Percentiles rank a stretch among this genome's conserved stretches.
These are phyloP conservation scores for Russula virescens DNA, from an alignment of 768 basidiomycete genomes.

Conservation along the genomic window DNA sequence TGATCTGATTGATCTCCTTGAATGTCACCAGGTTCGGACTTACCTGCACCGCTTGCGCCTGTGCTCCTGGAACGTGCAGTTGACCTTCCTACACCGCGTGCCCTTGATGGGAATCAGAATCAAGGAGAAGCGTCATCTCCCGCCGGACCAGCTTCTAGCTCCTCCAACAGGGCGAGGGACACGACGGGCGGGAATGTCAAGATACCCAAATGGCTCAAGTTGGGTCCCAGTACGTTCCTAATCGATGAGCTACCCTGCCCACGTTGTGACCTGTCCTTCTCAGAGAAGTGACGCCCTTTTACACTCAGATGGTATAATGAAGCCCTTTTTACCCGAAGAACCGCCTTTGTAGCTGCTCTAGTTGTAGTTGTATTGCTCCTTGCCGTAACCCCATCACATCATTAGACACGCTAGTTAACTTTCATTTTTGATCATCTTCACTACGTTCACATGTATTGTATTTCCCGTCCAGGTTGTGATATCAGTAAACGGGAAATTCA, in stretches of 20 bases:
- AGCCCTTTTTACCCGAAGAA: not conserved
- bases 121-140: conserved; percentile 6
- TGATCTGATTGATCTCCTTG: not conserved
- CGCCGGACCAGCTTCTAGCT: not conserved
- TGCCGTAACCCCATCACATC: conserved; percentile 5
- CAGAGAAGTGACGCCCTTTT: conserved; percentile 19
- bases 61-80: conserved; percentile 52
- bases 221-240: conserved; percentile 33
- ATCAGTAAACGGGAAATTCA: conserved; percentile 75
- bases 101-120: conserved; percentile 30
- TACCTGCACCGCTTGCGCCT: conserved; percentile 59
- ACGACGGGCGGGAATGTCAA: conserved; percentile 42
- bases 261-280: not conserved
- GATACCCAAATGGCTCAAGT: conserved; percentile 75
- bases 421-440: conserved; percentile 9
- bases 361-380: not conserved
- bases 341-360: not conserved
- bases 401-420: conserved; percentile 6
- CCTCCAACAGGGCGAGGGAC: conserved; percentile 9
- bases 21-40: conserved; percentile 40
- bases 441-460: conserved; percentile 14
- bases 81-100: conserved; percentile 59
- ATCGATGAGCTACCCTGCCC: not conserved
- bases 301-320: conserved; percentile 9
- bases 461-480: not conserved